A percentile compares a stretch with the other conserved stretches of the same genome.
These are phyloP conservation scores for Fagopyrum homotropicum DNA, from an alignment of 148 eudicot genomes.

Conservation along the genomic window DNA sequence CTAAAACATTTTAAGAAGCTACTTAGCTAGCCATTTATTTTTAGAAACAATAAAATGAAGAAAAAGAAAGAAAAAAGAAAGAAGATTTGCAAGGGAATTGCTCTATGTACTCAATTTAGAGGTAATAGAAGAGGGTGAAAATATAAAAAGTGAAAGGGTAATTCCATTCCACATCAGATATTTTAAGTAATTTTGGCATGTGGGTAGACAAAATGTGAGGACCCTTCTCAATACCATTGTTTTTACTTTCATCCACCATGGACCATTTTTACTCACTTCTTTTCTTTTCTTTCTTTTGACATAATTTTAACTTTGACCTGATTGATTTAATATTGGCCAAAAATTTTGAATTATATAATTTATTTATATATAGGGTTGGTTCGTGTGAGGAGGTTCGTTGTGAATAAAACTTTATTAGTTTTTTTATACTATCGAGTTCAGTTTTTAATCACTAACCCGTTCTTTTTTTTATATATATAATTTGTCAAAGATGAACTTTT, in stretches of 20 bases:
- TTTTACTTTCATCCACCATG: background rate
- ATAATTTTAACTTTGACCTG: constrained; percentile 1
- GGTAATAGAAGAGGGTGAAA: background rate
- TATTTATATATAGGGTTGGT: too few relatives aligned
- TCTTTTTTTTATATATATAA: too few relatives aligned
- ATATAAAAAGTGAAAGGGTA: background rate
- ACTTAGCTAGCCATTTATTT: too few relatives aligned
- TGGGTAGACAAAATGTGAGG: constrained; percentile 5
- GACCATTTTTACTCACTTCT: background rate
- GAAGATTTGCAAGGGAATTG: background rate
- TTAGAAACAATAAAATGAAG: background rate
- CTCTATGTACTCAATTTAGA: background rate
- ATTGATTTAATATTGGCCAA: background rate
- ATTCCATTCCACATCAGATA: background rate
- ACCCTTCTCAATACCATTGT: background rate
- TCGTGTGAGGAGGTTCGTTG: too few relatives aligned
- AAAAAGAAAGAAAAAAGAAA: background rate
- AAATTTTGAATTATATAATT: background rate
- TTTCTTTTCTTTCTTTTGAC: background rate
- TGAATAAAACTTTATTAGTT: too few relatives aligned
- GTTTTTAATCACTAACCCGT: too few relatives aligned
- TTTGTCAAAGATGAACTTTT: too few relatives aligned
- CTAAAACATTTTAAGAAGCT: too few relatives aligned
- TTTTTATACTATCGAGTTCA: too few relatives aligned
- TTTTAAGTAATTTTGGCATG: background rate